Evolutionary conservation across 2,329 filamentous ascomycete species (phyloP), one percentile per base, ranked within the genome.

Genomic region (Aspergillus fijiensis): DNA sequence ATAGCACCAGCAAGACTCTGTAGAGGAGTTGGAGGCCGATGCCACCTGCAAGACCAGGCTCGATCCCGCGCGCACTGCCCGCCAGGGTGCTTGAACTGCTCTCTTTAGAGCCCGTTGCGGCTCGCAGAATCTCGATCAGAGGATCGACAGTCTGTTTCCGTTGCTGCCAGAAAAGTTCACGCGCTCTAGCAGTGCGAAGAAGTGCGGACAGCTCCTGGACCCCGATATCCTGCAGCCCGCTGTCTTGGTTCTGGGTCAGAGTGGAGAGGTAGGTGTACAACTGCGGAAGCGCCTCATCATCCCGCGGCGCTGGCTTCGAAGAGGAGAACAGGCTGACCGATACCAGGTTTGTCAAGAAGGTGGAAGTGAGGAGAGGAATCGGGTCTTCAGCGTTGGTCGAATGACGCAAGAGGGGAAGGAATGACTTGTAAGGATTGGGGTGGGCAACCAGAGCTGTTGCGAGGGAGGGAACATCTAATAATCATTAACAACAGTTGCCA

Each of bases 1-100:
- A 99, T 60, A 99, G 81, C 12, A 96, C 93, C 54, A 99, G 83
- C 23, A 99, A 84, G 16, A 97, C 90, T 71, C 97, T 92, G 75
- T 99, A 99, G 47, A 99, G 84, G 47, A 98, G 84, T 76, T 99
- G 95, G 47, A 99, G 81, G 2, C 92, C 92, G 61, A 99, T 91
- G 9, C 92, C 92, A 52, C 92, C 92, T 60, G 80, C 77, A 49
- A 88, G 77, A 47, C 83, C 80, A 55, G 79, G 77, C 62, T 92
- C 89, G 31, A 89, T 87, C 59, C 85, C 84, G 55, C 87, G 88
- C 63, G 84, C 83, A 67, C 84, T 84, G 69, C 87, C 81, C 64
- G 79, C 84, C 68, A 82, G 79, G 12, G 84, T 74, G 53, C 83
- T 75, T 55, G 84, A 83, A 80, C 91, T 87, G 53, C 82, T 86